Conservation (phyloP, 164 flowering plant genomes). For the Annona squamosa region DNA sequence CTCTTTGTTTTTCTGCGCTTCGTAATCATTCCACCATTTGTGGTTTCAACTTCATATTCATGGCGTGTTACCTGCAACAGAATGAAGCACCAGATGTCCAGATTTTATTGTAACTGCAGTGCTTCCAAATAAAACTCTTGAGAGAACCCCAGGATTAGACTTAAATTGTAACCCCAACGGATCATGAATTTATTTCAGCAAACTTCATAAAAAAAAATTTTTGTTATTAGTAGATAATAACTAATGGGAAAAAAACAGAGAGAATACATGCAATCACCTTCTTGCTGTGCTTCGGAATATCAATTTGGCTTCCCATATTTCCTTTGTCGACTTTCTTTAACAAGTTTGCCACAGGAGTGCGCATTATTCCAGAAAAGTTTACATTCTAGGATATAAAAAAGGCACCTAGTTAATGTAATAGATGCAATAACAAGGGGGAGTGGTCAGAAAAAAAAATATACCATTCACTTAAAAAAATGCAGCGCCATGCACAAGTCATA, state of each 20-base stretch:
- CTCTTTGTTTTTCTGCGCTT: slow-evolving; percentile 79
- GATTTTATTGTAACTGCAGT: not conserved
- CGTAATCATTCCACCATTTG: slow-evolving; percentile 73
- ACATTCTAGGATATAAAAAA: slow-evolving; percentile 34
- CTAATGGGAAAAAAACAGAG: not conserved
- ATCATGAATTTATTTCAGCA: not conserved
- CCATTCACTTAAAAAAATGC: too few species aligned
- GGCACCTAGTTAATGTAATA: not conserved
- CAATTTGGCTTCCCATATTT: slow-evolving; percentile 38
- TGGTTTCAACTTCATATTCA: slow-evolving; percentile 89
- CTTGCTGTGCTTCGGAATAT: slow-evolving; percentile 66
- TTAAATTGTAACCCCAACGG: not conserved
- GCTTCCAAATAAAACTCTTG: too few species aligned
- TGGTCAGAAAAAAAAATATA: too few species aligned
- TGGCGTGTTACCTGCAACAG: slow-evolving; percentile 68
- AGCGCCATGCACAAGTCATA: too few species aligned
- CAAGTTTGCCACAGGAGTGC: slow-evolving; percentile 58
- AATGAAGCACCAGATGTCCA: not conserved
- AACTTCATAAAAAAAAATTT: not conserved
- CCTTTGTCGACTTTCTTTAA: slow-evolving; percentile 53
- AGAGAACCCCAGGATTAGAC: too few species aligned
- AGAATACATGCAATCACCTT: slow-evolving; percentile 41
- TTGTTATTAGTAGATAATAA: too few species aligned
- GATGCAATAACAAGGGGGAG: not conserved
- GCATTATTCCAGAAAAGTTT: slow-evolving; percentile 32